Evolutionary conservation across 73 alveolate species (phyloP).

Genomic region (Paramecium primaurelia): DNA sequence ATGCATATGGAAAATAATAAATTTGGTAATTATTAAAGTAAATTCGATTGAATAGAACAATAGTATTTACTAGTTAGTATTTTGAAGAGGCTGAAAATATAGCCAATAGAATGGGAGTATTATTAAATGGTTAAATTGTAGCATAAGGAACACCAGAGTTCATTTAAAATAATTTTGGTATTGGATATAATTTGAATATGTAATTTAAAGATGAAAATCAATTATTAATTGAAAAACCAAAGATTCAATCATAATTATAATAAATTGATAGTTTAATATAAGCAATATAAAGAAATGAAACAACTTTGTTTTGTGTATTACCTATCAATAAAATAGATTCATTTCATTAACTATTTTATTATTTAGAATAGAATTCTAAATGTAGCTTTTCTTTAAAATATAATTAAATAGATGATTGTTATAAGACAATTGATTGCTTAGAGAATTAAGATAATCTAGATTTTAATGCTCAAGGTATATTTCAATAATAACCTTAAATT

Average conservation of each 20-base stretch:
- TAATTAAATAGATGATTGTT: background rate
- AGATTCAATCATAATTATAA: background rate
- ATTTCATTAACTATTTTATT: background rate
- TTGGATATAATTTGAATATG: slow-evolving; percentile 72
- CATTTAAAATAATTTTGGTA: slow-evolving; percentile 77
- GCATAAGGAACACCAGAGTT: background rate
- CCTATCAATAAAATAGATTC: background rate
- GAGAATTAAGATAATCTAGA: background rate
- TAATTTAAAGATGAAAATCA: background rate
- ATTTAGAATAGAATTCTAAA: background rate
- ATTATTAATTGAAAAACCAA: background rate
- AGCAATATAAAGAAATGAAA: background rate
- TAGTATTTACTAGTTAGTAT: slow-evolving; percentile 94
- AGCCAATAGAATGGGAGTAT: slow-evolving; percentile 87
- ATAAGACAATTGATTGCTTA: background rate
- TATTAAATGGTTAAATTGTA: background rate
- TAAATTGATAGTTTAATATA: background rate
- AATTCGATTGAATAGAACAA: slow-evolving; percentile 83
- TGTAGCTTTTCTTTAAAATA: background rate
- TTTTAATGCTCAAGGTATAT: background rate
- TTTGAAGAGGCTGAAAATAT: slow-evolving; percentile 99
- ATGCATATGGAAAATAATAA: slow-evolving; percentile 91
- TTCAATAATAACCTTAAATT: background rate
- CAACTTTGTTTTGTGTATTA: background rate
- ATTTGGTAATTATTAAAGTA: slow-evolving; percentile 90